Base-by-base conservation (phyloP, 2,329 filamentous ascomycete species). In the Cladosporium colombiae region DNA sequence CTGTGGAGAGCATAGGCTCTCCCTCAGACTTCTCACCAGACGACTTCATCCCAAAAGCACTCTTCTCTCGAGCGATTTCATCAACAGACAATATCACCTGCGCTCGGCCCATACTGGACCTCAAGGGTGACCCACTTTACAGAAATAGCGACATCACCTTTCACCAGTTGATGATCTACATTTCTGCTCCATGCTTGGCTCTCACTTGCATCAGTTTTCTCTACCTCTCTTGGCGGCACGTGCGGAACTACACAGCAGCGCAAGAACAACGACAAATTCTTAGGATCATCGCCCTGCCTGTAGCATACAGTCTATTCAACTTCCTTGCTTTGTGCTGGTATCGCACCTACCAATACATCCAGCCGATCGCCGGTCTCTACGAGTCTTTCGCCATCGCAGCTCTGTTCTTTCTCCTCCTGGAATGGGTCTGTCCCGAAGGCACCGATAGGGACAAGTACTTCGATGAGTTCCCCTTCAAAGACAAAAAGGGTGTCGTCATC, bases 261-360 rank as follows among this genome's bases (percentile, higher is more conserved):
- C 68, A 69, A 55, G 69, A 70, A 64, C 69, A 70, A 49, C 68
- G 69, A 16, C 69, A 70, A 46, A 69, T 70, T 23, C 59, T 70
- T 1, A 65, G 69, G 14, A 69, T 69, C 35, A 52, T 67, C 25
- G 62, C 62, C 29, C 35, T 68, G 18, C 69, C 68, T 2, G 60
- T 65, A 11, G 65, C 65, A n/a, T 69, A 67, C 53, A 52, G 55
- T 27, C 49, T 69, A 2, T 68, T 70, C 65, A 65, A 67, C 49
- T 68, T 70, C 49, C 56, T 70, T 7, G 65, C 68, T 3, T 55
- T 69, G 14, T 66, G 58, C 21, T 70, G 69, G 63, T 68, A 67
- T 50, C 27, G 35, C 5, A 67, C 67, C n/a, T 68, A 66, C 35
- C 58, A 63, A 21, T 69, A 68, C 46, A 67, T 70, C 18, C 63